Conservation (phyloP, 495 filamentous ascomycete genomes). For the Hypoxylon fuscum region DNA sequence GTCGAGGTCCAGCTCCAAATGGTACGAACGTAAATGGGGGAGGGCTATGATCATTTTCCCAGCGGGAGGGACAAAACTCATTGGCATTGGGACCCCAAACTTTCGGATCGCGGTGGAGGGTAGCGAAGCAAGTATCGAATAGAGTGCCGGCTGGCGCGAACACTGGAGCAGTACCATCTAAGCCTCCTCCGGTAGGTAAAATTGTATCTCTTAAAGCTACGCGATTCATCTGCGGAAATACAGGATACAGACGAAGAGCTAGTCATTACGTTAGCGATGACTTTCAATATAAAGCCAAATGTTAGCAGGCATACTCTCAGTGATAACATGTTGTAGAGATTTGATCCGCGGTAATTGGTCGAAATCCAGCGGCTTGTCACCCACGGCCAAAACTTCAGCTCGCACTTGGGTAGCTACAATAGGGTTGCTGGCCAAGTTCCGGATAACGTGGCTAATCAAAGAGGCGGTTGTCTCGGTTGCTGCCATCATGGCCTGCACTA, state of each 20-base stretch:
- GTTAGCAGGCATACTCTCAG: conserved; percentile 53
- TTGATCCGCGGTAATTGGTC: conserved; percentile 42
- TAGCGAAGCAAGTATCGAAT: conserved; percentile 52
- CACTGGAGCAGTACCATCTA: conserved; percentile 56
- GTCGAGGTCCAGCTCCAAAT: conserved; percentile 40
- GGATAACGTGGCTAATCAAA: conserved; percentile 28
- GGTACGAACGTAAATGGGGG: conserved; percentile 33
- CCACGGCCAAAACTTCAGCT: conserved; percentile 31
- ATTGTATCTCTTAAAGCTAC: conserved; percentile 52
- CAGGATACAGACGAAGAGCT: conserved; percentile 62
- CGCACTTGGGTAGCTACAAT: conserved; percentile 9
- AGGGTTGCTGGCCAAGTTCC: conserved; percentile 26
- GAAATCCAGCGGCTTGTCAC: conserved; percentile 32
- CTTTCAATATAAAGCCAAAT: conserved; percentile 14
- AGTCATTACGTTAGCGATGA: conserved; percentile 23
- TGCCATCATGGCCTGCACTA: conserved; percentile 43
- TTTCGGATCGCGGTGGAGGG: conserved; percentile 48
- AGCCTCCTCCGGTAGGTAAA: conserved; percentile 62
- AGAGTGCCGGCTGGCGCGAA: conserved; percentile 53
- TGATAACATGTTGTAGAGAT: conserved; percentile 62
- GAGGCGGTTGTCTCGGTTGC: conserved; percentile 44
- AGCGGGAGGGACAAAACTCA: conserved; percentile 49
- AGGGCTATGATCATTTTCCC: conserved; percentile 34
- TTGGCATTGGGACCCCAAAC: conserved; percentile 51
- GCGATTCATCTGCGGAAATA: conserved; percentile 63